A percentile compares a stretch with the other conserved stretches of the same genome.
Evolutionary conservation across 2,329 filamentous ascomycete genomes (phyloP).

Genomic region (Monosporascus sp.): DNA sequence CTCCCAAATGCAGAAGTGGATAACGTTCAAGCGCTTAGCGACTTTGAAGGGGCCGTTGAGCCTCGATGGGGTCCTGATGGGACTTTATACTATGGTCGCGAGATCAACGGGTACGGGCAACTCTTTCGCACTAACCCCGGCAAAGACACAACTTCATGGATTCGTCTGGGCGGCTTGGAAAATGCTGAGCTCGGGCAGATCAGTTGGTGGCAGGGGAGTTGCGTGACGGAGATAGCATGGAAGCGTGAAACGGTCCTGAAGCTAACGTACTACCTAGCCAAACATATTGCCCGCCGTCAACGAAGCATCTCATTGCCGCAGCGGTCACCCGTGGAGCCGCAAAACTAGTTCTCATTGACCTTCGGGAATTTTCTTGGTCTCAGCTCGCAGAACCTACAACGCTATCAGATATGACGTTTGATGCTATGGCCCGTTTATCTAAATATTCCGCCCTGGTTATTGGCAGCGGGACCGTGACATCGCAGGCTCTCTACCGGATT

Average conservation of each 20-base stretch:
- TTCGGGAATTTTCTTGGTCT: too few species aligned
- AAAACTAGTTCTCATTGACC: too few species aligned
- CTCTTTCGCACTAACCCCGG: constrained; percentile 35
- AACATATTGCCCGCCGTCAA: too few species aligned
- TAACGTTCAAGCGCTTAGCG: constrained; percentile 28
- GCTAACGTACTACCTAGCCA: too few species aligned
- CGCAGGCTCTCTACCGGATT: too few species aligned
- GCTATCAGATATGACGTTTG: constrained; percentile 28
- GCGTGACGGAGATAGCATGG: too few species aligned
- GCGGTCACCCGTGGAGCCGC: too few species aligned
- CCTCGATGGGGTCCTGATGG: constrained; percentile 47
- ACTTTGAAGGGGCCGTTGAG: constrained; percentile 35
- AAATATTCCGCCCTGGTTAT: constrained; percentile 33
- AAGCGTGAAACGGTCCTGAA: too few species aligned
- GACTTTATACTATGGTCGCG: constrained; percentile 42
- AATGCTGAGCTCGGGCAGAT: constrained; percentile 8
- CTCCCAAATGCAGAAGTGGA: constrained; percentile 19
- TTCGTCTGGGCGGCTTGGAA: constrained; percentile 34
- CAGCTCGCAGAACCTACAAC: constrained; percentile 9
- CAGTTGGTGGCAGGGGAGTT: too few species aligned
- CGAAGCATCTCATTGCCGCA: too few species aligned
- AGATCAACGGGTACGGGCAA: constrained; percentile 41
- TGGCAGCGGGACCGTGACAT: constrained; percentile 24
- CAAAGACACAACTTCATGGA: constrained; percentile 11
- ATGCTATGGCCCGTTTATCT: constrained; percentile 30